phyloP scores from a whole-genome alignment of 2,329 filamentous ascomycete species.

The Allantophomopsis lycopodina region DNA sequence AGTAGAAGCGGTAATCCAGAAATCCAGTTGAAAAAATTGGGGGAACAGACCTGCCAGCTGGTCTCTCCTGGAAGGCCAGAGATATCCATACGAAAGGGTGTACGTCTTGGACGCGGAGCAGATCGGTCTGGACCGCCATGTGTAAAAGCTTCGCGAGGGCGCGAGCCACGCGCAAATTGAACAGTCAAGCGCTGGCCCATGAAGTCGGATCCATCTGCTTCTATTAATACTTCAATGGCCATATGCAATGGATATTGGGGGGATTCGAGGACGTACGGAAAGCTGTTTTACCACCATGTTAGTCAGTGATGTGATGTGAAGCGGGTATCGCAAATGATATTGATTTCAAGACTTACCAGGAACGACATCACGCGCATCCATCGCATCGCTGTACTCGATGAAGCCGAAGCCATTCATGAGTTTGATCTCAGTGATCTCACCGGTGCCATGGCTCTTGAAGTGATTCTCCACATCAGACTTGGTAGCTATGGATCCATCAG shows the following conservation, averaged over 20 bases:
- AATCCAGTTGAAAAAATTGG: conserved; percentile 38
- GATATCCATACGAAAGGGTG: conserved; percentile 93
- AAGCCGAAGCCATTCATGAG: conserved; percentile 99
- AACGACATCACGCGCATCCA: conserved; percentile 97
- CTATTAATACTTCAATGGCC: conserved; percentile 7
- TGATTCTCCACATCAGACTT: conserved; percentile 94
- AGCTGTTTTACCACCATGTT: conserved; percentile 25
- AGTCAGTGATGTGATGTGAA: too few species aligned
- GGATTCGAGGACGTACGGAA: conserved; percentile 39
- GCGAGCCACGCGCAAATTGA: conserved; percentile 88
- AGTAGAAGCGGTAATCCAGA: too few species aligned
- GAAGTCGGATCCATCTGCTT: conserved; percentile 86
- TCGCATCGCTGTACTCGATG: conserved; percentile 96
- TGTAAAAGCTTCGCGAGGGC: conserved; percentile 50
- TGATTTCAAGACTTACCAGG: conserved; percentile 54
- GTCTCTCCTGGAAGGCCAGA: conserved; percentile 94
- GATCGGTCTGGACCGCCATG: conserved; percentile 42
- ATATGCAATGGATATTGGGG: too few species aligned
- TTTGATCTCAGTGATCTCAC: conserved; percentile 98
- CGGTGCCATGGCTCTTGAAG: conserved; percentile 90
- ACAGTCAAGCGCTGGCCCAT: conserved; percentile 97
- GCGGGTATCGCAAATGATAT: conserved; percentile 13
- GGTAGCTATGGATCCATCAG: conserved; percentile 50
- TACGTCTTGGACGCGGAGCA: conserved; percentile 76
- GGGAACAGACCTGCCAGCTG: conserved; percentile 98